Conservation (phyloP, 805 yeast genomes). For the Danielia reshetovae region DNA sequence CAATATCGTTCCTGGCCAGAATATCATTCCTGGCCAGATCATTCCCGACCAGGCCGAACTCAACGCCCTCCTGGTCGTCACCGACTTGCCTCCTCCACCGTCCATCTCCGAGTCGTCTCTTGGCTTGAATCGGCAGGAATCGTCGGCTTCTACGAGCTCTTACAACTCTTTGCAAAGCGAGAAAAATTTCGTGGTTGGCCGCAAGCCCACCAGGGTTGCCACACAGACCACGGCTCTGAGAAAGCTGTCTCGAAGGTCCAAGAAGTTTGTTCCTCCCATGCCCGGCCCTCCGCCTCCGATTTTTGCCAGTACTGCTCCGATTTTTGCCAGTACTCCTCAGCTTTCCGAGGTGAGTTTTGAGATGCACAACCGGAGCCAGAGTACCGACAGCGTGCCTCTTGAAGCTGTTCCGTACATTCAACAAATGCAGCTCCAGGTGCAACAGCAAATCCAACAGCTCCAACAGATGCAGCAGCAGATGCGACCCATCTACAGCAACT, state of each 20-base stretch:
- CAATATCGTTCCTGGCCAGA: no score
- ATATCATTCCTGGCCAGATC: no score
- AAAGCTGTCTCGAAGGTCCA: slow-evolving; percentile 1
- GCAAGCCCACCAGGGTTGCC: slow-evolving; percentile 11
- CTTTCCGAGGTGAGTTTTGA: no score
- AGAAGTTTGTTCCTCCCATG: slow-evolving; percentile 13
- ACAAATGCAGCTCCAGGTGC: slow-evolving; percentile 37
- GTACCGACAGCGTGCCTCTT: neutral
- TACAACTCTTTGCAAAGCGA: slow-evolving; percentile 31
- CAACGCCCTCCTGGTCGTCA: no score
- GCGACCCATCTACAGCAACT: neutral
- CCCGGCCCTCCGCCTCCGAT: slow-evolving; percentile 18
- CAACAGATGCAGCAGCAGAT: slow-evolving; percentile 11
- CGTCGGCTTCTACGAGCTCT: slow-evolving; percentile 18
- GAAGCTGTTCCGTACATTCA: slow-evolving; percentile 1
- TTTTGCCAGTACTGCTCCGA: slow-evolving; percentile 6
- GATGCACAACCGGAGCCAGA: no score
- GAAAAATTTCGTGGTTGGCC: slow-evolving; percentile 14
- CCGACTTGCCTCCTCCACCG: no score
- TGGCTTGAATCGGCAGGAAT: neutral
- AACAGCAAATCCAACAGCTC: slow-evolving; percentile 50
- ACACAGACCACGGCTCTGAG: slow-evolving; percentile 1
- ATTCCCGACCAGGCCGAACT: no score
- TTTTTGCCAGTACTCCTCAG: slow-evolving; percentile 7
- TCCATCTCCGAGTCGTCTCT: no score